Base-by-base conservation (phyloP, 1,284 basidiomycete genomes). In the Cystobasidium pallidum region DNA sequence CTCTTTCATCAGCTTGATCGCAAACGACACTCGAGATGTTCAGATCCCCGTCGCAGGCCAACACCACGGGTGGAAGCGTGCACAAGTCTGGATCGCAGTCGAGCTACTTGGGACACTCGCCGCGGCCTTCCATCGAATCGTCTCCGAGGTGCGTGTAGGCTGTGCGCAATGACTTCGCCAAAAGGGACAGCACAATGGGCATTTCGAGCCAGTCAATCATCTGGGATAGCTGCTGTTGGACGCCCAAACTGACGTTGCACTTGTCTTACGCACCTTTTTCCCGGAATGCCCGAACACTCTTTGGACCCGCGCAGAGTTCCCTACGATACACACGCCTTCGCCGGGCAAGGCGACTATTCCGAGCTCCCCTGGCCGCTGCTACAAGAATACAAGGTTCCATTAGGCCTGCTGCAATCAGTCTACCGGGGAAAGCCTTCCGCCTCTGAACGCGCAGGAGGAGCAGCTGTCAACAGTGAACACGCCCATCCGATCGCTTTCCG, bases 341-440 rank as follows among this genome's bases (percentile, higher is more conserved):
- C 59, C 26, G 68, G 68, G 19, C 68, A 71, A 51, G 68, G 68
- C 13, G 68, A 71, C 68, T 71, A 71, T 39, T 71, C 68, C 24
- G 68, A 63, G 59, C 61, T 55, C 11, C 10, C 45, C 10, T 36
- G 39, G 13, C 68, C 68, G n/a, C 51, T 71, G 28, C 7, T 71
- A 49, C 59, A 71, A 45, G 68, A 71, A 51, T 57, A 64, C 34
- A 63, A 64, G 52, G 68, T 71, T 0, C 68, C 68, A 28, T 34
- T 71, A n/a, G 32, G 41, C 13, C 51, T 71, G n/a, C 59, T 71
- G n/a, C 68, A 63, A 21, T 32, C 28, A 24, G 68, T 64, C 28
- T 71, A 71, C 45, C 92, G 96, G 79, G 91, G 92, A 52, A 94
- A 93, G 82, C 92, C 91, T 58, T 94, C 92, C 26, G 86, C 94